Evolutionary conservation across 345 rosid species (phyloP).

Genomic region (Hirschfeldia incana): DNA sequence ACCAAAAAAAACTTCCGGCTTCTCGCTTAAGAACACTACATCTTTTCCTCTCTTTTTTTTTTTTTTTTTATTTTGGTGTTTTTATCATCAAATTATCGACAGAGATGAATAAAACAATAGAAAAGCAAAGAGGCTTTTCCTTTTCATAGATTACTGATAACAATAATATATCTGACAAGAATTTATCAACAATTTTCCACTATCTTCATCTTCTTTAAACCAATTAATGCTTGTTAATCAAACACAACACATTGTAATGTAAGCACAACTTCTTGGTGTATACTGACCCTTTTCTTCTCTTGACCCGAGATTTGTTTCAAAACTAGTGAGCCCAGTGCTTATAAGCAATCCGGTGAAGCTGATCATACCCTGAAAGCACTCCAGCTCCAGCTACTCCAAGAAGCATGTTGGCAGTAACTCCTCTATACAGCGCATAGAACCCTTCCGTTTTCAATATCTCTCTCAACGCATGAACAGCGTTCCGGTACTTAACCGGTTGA

Average conservation of each 20-base stretch:
- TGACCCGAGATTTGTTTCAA: constrained; percentile 6
- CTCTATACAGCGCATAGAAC: constrained; percentile 64
- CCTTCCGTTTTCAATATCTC: constrained; percentile 79
- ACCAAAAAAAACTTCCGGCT: constrained; percentile 92
- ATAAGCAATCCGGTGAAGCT: constrained; percentile 66
- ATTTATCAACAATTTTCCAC: constrained; percentile 31
- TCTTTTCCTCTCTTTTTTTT: background rate
- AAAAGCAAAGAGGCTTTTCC: background rate
- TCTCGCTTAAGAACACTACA: constrained; percentile 51
- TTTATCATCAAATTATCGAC: constrained; percentile 11
- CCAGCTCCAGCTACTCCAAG: constrained; percentile 97
- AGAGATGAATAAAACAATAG: background rate
- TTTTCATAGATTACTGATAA: constrained; percentile 8
- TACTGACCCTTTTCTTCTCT: background rate
- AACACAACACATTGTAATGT: constrained; percentile 19
- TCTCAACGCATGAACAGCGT: constrained; percentile 57
- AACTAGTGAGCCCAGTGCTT: constrained; percentile 45
- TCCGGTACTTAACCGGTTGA: constrained; percentile 64
- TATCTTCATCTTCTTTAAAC: constrained; percentile 15
- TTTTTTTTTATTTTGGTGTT: background rate
- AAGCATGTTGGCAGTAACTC: constrained; percentile 91
- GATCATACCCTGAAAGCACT: constrained; percentile 90
- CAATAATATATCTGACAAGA: constrained; percentile 32
- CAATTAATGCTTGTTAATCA: constrained; percentile 20
- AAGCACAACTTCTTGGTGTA: constrained; percentile 14